These are phyloP conservation scores for Pachysandra terminalis DNA, from an alignment of 164 flowering plant genomes.

Conservation along the genomic window DNA sequence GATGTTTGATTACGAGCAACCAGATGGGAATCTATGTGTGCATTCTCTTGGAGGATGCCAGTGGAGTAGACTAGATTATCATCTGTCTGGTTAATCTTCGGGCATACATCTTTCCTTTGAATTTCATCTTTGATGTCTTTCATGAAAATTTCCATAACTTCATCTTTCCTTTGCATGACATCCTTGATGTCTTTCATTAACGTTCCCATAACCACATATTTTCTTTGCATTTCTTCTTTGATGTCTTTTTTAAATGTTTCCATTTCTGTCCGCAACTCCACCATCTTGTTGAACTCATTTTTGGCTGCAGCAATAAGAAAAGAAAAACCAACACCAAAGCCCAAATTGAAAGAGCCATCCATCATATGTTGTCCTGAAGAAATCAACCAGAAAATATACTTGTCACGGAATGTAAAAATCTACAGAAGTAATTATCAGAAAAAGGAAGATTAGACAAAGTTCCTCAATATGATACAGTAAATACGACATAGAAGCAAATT, in stretches of 20 bases:
- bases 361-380: conserved; percentile 29
- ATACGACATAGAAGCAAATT: too few relatives aligned
- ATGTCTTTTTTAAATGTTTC: conserved; percentile 40
- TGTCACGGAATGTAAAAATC: neutral
- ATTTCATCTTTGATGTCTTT: too few relatives aligned
- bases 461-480: neutral
- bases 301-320: conserved; percentile 45
- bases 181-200: too few relatives aligned
- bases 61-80: conserved; percentile 15
- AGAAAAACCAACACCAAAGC: conserved; percentile 49
- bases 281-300: conserved; percentile 51
- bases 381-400: neutral
- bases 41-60: conserved; percentile 14
- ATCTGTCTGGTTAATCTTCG: neutral
- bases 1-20: conserved; percentile 9
- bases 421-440: neutral
- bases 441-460: neutral
- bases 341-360: conserved; percentile 41
- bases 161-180: too few relatives aligned
- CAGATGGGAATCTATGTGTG: conserved; percentile 8
- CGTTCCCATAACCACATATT: neutral
- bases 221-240: conserved; percentile 30
- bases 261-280: conserved; percentile 43
- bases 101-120: too few relatives aligned
- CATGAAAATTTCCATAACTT: too few relatives aligned